A percentile compares a stretch with the other conserved stretches of the same genome.
These are phyloP conservation scores for Areca catechu DNA, from an alignment of 176 grass and related monocot genomes.

Conservation along the genomic window DNA sequence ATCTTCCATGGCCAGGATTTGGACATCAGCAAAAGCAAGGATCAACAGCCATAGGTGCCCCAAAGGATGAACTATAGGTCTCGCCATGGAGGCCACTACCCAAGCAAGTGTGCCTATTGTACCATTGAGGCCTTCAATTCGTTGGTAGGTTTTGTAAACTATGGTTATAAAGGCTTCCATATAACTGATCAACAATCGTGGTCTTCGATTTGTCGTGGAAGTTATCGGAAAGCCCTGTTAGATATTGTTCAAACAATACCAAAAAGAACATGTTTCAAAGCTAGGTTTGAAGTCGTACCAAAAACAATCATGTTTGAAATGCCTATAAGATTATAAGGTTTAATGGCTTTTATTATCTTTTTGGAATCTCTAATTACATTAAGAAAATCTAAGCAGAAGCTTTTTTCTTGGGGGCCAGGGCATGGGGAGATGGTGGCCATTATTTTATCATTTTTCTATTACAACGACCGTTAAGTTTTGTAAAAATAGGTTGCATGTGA, in stretches of 20 bases:
- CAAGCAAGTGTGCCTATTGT: constrained; percentile 15
- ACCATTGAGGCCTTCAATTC: constrained; percentile 19
- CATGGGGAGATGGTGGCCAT: too few relatives aligned
- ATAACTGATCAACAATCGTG: constrained; percentile 15
- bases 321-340: too few relatives aligned
- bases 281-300: too few relatives aligned
- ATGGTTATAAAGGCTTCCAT: constrained; percentile 8
- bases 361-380: too few relatives aligned
- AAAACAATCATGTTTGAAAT: too few relatives aligned
- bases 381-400: too few relatives aligned
- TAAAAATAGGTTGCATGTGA: too few relatives aligned
- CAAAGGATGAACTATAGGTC: constrained; percentile 15
- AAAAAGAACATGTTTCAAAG: too few relatives aligned
- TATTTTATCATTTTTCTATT: too few relatives aligned
- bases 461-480: too few relatives aligned
- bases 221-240: background rate
- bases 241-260: background rate
- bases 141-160: constrained; percentile 1
- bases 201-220: background rate
- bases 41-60: constrained; percentile 16
- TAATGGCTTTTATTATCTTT: too few relatives aligned
- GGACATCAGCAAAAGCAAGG: constrained; percentile 14
- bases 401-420: too few relatives aligned
- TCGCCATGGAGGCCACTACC: constrained; percentile 2
- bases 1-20: constrained; percentile 13